Conservation (phyloP, 208 protist genomes). For the Trypanosoma congolense region DNA sequence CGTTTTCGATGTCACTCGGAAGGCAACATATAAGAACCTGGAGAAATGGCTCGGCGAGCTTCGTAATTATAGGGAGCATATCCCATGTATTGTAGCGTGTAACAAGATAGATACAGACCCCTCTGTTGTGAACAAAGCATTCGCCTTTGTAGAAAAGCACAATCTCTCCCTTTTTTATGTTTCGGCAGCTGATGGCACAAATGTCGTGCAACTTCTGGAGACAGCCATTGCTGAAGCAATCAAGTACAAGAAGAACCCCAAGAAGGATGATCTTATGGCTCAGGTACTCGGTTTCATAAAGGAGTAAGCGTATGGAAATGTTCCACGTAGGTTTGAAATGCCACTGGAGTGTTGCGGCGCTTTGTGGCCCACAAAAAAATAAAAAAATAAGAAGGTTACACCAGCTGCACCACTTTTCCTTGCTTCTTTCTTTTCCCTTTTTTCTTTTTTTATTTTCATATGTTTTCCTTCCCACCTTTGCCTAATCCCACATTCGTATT, state of each 20-base stretch:
- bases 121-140: slow-evolving; percentile 79
- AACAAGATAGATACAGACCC: slow-evolving; percentile 95
- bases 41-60: slow-evolving; percentile 93
- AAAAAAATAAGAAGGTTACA: too few relatives aligned
- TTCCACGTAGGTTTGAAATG: too few relatives aligned
- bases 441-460: too few relatives aligned
- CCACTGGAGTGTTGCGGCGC: too few relatives aligned
- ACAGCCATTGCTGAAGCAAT: slow-evolving; percentile 68
- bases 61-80: slow-evolving; percentile 86
- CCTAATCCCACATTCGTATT: too few relatives aligned
- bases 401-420: too few relatives aligned
- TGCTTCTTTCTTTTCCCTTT: too few relatives aligned
- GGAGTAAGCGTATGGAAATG: slow-evolving; percentile 26
- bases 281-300: slow-evolving; percentile 80
- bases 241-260: slow-evolving; percentile 85
- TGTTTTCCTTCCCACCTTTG: too few relatives aligned
- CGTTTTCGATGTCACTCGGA: slow-evolving; percentile 93
- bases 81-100: slow-evolving; percentile 91
- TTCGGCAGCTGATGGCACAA: slow-evolving; percentile 92
- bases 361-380: too few relatives aligned
- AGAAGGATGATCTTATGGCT: slow-evolving; percentile 79
- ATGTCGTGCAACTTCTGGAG: slow-evolving; percentile 92
- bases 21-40: slow-evolving; percentile 95
- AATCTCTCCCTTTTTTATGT: slow-evolving; percentile 91
- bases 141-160: slow-evolving; percentile 92